Percentiles rank a stretch among this genome's conserved stretches.
These are phyloP conservation scores for Aspergillus phoenicis DNA, from an alignment of 2,329 filamentous ascomycete genomes.

Conservation along the genomic window DNA sequence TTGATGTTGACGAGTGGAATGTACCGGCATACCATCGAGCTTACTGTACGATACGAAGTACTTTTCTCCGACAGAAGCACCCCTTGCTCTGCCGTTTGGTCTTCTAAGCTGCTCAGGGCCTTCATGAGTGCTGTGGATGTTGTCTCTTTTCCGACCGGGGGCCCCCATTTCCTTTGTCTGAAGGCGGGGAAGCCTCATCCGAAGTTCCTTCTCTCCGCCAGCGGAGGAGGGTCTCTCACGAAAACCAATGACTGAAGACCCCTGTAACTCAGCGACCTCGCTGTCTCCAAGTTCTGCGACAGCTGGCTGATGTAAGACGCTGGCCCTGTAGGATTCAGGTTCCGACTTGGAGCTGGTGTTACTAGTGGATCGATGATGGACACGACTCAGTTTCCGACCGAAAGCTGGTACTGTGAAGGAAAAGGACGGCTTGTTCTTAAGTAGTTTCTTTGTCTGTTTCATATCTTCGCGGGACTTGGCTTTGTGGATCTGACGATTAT, in stretches of 20 bases:
- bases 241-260: conserved; percentile 16
- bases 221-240: conserved; percentile 22
- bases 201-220: conserved; percentile 27
- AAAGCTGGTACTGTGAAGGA: conserved; percentile 24
- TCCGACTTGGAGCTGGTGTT: conserved; percentile 18
- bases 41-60: conserved; percentile 28
- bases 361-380: conserved; percentile 24
- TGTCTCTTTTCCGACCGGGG: not conserved
- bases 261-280: conserved; percentile 17
- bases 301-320: not conserved
- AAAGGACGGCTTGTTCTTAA: conserved; percentile 21
- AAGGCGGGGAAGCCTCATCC: conserved; percentile 29
- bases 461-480: conserved; percentile 14
- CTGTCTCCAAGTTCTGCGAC: conserved; percentile 3
- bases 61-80: conserved; percentile 25
- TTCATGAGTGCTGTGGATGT: conserved; percentile 2
- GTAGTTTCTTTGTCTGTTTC: conserved; percentile 18
- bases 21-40: conserved; percentile 16
- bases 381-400: conserved; percentile 17
- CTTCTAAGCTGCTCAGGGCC: not conserved
- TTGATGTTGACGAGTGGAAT: conserved; percentile 26
- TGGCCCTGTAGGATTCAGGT: conserved; percentile 11
- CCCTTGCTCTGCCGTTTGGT: conserved; percentile 1
- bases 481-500: conserved; percentile 16
- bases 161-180: conserved; percentile 24